Evolutionary conservation across 305 asterid species (phyloP), one percentile per base, ranked within the genome.

Genomic region (Nicotiana rustica): DNA sequence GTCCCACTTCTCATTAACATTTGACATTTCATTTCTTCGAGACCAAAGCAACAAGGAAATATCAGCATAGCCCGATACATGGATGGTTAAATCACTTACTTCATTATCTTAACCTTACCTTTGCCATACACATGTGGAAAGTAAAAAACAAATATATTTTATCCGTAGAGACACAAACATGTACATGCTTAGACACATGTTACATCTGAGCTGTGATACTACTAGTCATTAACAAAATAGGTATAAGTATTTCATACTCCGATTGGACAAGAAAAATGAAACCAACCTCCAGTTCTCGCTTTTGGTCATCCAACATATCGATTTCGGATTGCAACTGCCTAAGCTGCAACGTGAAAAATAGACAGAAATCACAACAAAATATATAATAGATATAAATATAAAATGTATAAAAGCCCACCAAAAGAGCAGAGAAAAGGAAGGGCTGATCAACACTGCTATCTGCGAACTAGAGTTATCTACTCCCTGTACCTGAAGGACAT

Each of bases 241-340:
- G 12, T 41, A 41, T 41, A 41, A 41, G 49, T 41, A 8, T 41
- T 41, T 41, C 49, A 41, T 41, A 41, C 49, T 41, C 12, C 12
- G 12, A 41, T 41, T 41, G 49, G 49, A 41, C 85, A 84, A 84
- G 49, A 79, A 59, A 85, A 60, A 67, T 33, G 10, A 83, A 82
- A 89, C 94, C 83, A 88, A 96, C 99, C 99, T 94, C 95, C 82
- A 94, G 88, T 90, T 86, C 85, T 44, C 79, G 87, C 82, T 89
- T 94, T 85, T 91, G 91, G 14, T 78, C 89, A 83, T 91, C 95
- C 86, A 96, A 88, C 82, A 80, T 81, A 82, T 88, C 83, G 69
- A 94, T 85, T 83, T 94, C 97, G 62, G 94, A 88, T 47, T 87
- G 89, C 83, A 88, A 73, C 85, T 92, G 93, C 84, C 90, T 90